A percentile compares a stretch with the other conserved stretches of the same genome.
These are phyloP conservation scores for Trichopus zeylanicus DNA, from an alignment of 116 monocot species.

Conservation along the genomic window DNA sequence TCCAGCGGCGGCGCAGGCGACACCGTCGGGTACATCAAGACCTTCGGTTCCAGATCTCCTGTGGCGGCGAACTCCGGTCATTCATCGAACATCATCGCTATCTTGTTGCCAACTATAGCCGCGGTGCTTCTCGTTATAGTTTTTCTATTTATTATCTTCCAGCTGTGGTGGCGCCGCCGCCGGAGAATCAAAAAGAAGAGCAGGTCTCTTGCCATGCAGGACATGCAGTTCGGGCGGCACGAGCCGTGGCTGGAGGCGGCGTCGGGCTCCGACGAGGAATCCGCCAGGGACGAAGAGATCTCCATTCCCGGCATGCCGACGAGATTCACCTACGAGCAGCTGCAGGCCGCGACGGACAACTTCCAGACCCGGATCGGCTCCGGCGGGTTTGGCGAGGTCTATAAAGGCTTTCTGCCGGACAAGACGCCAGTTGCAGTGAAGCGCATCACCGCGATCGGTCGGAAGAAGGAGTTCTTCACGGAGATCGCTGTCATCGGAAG, in stretches of 20 bases:
- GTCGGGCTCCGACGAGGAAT: slow-evolving; percentile 3
- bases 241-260: slow-evolving; percentile 3
- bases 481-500: slow-evolving; percentile 90
- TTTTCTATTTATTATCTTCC: slow-evolving; percentile 11
- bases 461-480: slow-evolving; percentile 72
- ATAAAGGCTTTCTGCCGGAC: slow-evolving; percentile 65
- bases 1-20: background rate
- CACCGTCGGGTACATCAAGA: slow-evolving; percentile 45
- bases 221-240: slow-evolving; percentile 11
- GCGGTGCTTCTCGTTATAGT: slow-evolving; percentile 30
- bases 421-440: slow-evolving; percentile 65
- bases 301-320: slow-evolving; percentile 71
- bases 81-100: slow-evolving; percentile 19
- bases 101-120: slow-evolving; percentile 50
- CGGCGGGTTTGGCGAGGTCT: slow-evolving; percentile 88
- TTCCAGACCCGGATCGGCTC: slow-evolving; percentile 58
- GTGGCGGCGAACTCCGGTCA: background rate
- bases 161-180: slow-evolving; percentile 15
- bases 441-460: slow-evolving; percentile 30
- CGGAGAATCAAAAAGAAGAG: background rate
- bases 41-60: slow-evolving; percentile 2
- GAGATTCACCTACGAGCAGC: slow-evolving; percentile 49
- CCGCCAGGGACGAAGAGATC: slow-evolving; percentile 25
- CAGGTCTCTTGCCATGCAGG: background rate
- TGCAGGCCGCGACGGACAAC: slow-evolving; percentile 41